A percentile compares a stretch with the other conserved stretches of the same genome.
phyloP scores from a whole-genome alignment of 2,329 filamentous ascomycete species.

The Pseudopithomyces maydicus region DNA sequence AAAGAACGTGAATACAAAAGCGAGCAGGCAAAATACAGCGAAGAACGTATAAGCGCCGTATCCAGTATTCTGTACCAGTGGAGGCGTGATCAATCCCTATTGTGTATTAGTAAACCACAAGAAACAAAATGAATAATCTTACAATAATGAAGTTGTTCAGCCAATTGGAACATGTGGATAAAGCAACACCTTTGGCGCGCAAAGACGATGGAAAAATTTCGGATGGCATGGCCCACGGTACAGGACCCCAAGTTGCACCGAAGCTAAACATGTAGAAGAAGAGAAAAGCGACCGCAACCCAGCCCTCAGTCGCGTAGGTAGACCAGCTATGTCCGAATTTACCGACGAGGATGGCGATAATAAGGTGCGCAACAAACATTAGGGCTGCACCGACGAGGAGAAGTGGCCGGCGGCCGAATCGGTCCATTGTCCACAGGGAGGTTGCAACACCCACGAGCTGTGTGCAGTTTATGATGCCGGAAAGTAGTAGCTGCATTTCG shows the following conservation, averaged over 20 bases:
- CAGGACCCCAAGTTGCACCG: slow-evolving; percentile 62
- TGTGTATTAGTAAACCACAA: slow-evolving; percentile 48
- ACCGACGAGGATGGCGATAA: slow-evolving; percentile 62
- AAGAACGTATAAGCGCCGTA: slow-evolving; percentile 51
- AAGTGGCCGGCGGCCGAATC: slow-evolving; percentile 47
- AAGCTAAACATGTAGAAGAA: slow-evolving; percentile 69
- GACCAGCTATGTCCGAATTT: slow-evolving; percentile 58
- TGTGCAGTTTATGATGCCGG: slow-evolving; percentile 61
- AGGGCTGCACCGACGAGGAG: slow-evolving; percentile 51
- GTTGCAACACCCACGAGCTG: slow-evolving; percentile 31
- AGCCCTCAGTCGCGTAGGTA: slow-evolving; percentile 57
- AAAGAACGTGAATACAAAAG: slow-evolving; percentile 42
- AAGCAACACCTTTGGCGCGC: slow-evolving; percentile 68
- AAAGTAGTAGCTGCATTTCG: slow-evolving; percentile 49
- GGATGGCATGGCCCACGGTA: slow-evolving; percentile 55
- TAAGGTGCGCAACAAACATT: slow-evolving; percentile 57
- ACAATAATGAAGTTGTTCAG: slow-evolving; percentile 66
- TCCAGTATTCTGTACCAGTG: slow-evolving; percentile 63
- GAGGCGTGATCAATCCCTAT: slow-evolving; percentile 66
- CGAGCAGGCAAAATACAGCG: slow-evolving; percentile 41
- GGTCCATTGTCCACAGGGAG: slow-evolving; percentile 52
- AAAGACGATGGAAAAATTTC: slow-evolving; percentile 69
- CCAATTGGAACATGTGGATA: slow-evolving; percentile 69
- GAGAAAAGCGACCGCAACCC: slow-evolving; percentile 63
- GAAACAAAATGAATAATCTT: slow-evolving; percentile 10